A percentile compares a stretch with the other conserved stretches of the same genome.
These are phyloP conservation scores for Dillenia turbinata DNA, from an alignment of 164 flowering plant genomes.

Conservation along the genomic window DNA sequence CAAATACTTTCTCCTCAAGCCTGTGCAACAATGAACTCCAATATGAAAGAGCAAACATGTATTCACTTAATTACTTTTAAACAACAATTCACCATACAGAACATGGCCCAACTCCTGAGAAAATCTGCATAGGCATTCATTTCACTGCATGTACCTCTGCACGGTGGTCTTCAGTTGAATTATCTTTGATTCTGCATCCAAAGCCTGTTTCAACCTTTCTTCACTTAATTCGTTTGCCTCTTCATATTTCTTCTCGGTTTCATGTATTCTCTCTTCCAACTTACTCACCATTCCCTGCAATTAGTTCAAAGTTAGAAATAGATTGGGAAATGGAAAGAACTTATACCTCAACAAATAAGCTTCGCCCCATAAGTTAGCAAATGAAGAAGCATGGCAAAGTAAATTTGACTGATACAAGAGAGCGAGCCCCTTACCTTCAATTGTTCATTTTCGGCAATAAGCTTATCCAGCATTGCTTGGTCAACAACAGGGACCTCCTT, in stretches of 20 bases:
- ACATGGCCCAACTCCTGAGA: too few relatives aligned
- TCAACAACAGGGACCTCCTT: constrained; percentile 81
- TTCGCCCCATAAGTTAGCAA: too few relatives aligned
- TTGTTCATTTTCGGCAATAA: constrained; percentile 73
- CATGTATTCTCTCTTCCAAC: constrained; percentile 83
- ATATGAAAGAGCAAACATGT: too few relatives aligned
- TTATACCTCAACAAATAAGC: background rate
- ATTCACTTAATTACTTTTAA: too few relatives aligned
- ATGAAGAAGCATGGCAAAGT: too few relatives aligned
- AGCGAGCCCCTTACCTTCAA: constrained; percentile 47
- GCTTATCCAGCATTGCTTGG: constrained; percentile 55
- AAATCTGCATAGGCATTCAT: too few relatives aligned
- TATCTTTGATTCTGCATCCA: constrained; percentile 81
- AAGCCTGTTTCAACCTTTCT: constrained; percentile 84
- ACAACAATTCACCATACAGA: too few relatives aligned
- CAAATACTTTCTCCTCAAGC: constrained; percentile 78
- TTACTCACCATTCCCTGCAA: constrained; percentile 70
- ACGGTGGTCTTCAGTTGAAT: constrained; percentile 70
- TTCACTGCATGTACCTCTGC: constrained; percentile 51
- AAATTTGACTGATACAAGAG: too few relatives aligned
- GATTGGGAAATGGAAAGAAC: background rate
- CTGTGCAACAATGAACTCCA: constrained; percentile 26
- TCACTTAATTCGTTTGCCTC: constrained; percentile 81
- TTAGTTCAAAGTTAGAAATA: background rate
- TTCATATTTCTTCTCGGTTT: constrained; percentile 80